phyloP scores from a whole-genome alignment of 176 grass and related monocot species.

The Guadua angustifolia region DNA sequence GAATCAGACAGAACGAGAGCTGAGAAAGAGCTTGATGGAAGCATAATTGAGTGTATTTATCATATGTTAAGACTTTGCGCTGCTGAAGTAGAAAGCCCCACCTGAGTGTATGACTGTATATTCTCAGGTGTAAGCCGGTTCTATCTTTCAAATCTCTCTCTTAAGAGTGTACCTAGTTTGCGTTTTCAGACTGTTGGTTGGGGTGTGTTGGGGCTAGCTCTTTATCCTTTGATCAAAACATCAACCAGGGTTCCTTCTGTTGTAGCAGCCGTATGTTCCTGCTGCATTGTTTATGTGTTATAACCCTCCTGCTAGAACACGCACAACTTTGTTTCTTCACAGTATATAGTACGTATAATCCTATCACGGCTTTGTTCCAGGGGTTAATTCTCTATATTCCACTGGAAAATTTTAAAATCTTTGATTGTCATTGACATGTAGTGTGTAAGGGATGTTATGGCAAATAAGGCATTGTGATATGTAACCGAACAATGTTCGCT shows the following conservation, averaged over 20 bases:
- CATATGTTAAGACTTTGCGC: conserved; percentile 24
- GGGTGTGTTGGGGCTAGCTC: conserved; percentile 41
- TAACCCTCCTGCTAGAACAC: conserved; percentile 31
- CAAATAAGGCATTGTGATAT: neutral
- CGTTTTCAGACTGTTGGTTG: conserved; percentile 44
- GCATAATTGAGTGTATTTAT: conserved; percentile 53
- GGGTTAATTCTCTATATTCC: too few species aligned
- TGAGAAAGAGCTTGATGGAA: conserved; percentile 18
- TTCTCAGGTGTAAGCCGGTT: conserved; percentile 44
- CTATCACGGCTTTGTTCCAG: conserved; percentile 1
- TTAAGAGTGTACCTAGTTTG: conserved; percentile 42
- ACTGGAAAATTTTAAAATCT: too few species aligned
- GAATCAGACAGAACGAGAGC: conserved; percentile 24
- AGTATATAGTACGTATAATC: conserved; percentile 51
- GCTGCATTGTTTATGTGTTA: conserved; percentile 39
- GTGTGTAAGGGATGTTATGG: too few species aligned
- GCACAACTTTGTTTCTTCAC: conserved; percentile 33
- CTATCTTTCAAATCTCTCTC: conserved; percentile 38
- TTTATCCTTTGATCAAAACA: conserved; percentile 29
- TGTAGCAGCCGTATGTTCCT: conserved; percentile 31
- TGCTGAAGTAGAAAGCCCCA: conserved; percentile 39
- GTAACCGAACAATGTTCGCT: neutral
- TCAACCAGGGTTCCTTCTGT: conserved; percentile 42
- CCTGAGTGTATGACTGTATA: conserved; percentile 35
- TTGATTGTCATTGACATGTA: too few species aligned